A percentile compares a stretch with the other conserved stretches of the same genome.
Conservation (phyloP, 2,329 filamentous ascomycete species). For the Phaeosphaeria sp. region DNA sequence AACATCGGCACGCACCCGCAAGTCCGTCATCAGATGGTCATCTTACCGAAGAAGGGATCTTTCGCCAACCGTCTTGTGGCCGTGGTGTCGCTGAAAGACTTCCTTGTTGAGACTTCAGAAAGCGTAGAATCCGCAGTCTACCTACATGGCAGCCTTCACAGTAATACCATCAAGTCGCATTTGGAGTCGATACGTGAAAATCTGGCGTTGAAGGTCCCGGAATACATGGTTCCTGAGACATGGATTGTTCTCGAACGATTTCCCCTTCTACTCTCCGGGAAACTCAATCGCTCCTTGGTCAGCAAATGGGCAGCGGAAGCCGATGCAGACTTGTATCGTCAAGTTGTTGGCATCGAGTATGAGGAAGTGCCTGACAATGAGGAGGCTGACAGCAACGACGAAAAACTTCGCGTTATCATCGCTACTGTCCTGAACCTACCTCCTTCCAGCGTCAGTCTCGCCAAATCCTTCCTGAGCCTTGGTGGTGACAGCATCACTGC, state of each 20-base stretch:
- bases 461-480: conserved; percentile 22
- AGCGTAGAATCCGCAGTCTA: conserved; percentile 4
- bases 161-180: conserved; percentile 23
- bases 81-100: conserved; percentile 46
- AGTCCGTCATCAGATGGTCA: conserved; percentile 47
- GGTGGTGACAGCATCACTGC: conserved; percentile 36
- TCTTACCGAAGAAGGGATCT: conserved; percentile 45
- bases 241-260: conserved; percentile 43
- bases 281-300: conserved; percentile 24
- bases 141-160: conserved; percentile 25
- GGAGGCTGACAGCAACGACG: neutral
- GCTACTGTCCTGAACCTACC: conserved; percentile 33
- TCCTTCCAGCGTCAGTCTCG: conserved; percentile 15
- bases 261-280: conserved; percentile 16
- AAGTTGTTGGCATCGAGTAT: conserved; percentile 39
- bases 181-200: neutral
- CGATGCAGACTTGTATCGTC: conserved; percentile 29
- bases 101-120: neutral
- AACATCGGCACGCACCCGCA: conserved; percentile 6
- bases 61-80: conserved; percentile 50
- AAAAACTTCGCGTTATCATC: conserved; percentile 20
- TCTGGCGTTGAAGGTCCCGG: neutral
- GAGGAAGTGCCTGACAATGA: conserved; percentile 18
- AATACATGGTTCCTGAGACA: conserved; percentile 23
- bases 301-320: conserved; percentile 51